Evolutionary conservation across 2,329 filamentous ascomycete genomes (phyloP).

Genomic region (Camillea tinctor): DNA sequence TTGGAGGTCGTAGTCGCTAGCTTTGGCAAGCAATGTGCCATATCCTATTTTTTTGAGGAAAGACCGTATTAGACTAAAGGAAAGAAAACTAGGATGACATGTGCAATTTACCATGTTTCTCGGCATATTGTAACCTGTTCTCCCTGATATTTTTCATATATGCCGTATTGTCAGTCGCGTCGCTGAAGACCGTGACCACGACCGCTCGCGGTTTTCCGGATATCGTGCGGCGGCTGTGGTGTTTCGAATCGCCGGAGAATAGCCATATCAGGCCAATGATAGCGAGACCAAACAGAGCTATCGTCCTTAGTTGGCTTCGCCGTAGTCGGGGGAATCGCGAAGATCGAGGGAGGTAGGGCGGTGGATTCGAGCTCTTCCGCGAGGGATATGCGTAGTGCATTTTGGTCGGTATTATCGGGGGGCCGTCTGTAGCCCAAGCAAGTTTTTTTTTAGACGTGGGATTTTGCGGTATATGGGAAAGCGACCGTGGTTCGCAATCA

Average conservation of each 20-base stretch:
- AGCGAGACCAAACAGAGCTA: slow-evolving; percentile 53
- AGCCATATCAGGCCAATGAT: slow-evolving; percentile 62
- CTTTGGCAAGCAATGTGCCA: slow-evolving; percentile 74
- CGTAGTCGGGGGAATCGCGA: slow-evolving; percentile 55
- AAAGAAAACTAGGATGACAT: neutral
- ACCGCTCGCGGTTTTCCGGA: slow-evolving; percentile 65
- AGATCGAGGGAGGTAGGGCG: slow-evolving; percentile 65
- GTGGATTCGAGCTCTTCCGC: slow-evolving; percentile 76
- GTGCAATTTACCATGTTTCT: slow-evolving; percentile 68
- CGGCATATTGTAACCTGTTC: slow-evolving; percentile 83
- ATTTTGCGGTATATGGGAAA: neutral
- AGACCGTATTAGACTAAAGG: neutral
- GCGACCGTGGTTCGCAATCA: neutral
- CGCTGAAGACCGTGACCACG: slow-evolving; percentile 82
- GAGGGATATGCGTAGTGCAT: slow-evolving; percentile 93
- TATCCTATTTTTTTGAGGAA: slow-evolving; percentile 66
- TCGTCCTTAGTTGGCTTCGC: slow-evolving; percentile 60
- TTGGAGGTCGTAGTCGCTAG: slow-evolving; percentile 71
- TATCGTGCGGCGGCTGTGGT: slow-evolving; percentile 35
- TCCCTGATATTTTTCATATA: slow-evolving; percentile 74
- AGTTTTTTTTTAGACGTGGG: neutral
- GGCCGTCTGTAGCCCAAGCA: neutral
- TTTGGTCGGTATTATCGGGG: slow-evolving; percentile 23
- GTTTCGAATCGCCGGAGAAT: slow-evolving; percentile 40
- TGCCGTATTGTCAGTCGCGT: slow-evolving; percentile 57